phyloP scores from a whole-genome alignment of 2,329 filamentous ascomycete genomes.

The Botrytis squamosa region DNA sequence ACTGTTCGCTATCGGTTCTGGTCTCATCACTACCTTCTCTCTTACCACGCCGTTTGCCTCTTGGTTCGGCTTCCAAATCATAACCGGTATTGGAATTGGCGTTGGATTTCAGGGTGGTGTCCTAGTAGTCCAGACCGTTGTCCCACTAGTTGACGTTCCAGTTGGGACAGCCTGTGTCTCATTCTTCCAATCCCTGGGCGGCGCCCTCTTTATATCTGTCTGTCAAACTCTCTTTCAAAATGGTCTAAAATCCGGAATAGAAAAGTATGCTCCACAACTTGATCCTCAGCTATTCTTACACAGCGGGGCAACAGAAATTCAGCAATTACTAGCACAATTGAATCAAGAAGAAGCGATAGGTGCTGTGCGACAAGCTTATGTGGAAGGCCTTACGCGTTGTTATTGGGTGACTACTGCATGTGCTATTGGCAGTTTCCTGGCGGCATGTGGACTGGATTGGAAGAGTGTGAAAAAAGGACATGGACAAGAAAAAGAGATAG shows the following conservation, averaged over 20 bases:
- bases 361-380: conserved; percentile 53
- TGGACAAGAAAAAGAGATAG: conserved; percentile 25
- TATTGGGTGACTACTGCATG: conserved; percentile 54
- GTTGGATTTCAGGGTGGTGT: conserved; percentile 33
- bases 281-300: conserved; percentile 50
- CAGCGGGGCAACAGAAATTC: conserved; percentile 52
- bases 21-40: conserved; percentile 45
- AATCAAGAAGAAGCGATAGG: conserved; percentile 45
- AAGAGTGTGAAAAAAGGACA: conserved; percentile 51
- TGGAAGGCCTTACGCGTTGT: conserved; percentile 51
- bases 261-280: conserved; percentile 46
- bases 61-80: conserved; percentile 60
- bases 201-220: conserved; percentile 63
- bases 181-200: conserved; percentile 66
- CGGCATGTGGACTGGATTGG: conserved; percentile 49
- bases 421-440: conserved; percentile 47
- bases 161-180: conserved; percentile 52
- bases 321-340: conserved; percentile 45
- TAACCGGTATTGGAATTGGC: conserved; percentile 39
- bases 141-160: conserved; percentile 49
- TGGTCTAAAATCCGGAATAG: conserved; percentile 54
- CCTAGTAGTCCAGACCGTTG: conserved; percentile 49
- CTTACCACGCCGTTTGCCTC: conserved; percentile 44
- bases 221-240: conserved; percentile 68
- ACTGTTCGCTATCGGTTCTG: conserved; percentile 43